Evolutionary conservation across 225 moss, liverwort and hornwort genomes (phyloP).

Genomic region (Bryoerythrophyllum caledonicum): DNA sequence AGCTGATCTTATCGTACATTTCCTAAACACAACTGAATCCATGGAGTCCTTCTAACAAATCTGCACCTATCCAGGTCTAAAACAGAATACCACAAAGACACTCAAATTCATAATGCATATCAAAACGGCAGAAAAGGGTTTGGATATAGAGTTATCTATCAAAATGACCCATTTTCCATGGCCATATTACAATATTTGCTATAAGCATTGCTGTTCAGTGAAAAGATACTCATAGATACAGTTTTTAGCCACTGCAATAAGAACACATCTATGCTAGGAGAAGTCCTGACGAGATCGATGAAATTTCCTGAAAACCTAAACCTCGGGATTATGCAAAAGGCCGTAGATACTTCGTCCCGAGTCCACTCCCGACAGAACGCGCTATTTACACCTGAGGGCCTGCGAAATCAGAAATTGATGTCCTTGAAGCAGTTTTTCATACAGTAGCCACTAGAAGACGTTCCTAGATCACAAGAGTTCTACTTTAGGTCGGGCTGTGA

Average conservation of each 20-base stretch:
- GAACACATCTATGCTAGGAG: neutral
- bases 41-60: too few relatives aligned
- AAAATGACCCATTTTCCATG: neutral
- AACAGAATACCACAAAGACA: too few relatives aligned
- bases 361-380: neutral
- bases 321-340: neutral
- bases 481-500: slow-evolving; percentile 1
- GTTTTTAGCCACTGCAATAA: neutral
- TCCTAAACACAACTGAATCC: too few relatives aligned
- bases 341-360: too few relatives aligned
- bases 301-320: neutral
- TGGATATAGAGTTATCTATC: too few relatives aligned
- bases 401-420: neutral
- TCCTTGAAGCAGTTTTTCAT: neutral
- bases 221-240: neutral
- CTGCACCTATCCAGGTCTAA: neutral
- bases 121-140: too few relatives aligned
- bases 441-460: neutral
- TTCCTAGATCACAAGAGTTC: neutral
- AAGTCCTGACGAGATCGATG: too few relatives aligned
- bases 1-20: too few relatives aligned
- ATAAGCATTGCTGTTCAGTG: too few relatives aligned
- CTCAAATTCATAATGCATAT: too few relatives aligned
- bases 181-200: neutral
- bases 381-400: neutral